phyloP scores from a whole-genome alignment of 106 monocot species.

The Platanthera zijinensis region DNA sequence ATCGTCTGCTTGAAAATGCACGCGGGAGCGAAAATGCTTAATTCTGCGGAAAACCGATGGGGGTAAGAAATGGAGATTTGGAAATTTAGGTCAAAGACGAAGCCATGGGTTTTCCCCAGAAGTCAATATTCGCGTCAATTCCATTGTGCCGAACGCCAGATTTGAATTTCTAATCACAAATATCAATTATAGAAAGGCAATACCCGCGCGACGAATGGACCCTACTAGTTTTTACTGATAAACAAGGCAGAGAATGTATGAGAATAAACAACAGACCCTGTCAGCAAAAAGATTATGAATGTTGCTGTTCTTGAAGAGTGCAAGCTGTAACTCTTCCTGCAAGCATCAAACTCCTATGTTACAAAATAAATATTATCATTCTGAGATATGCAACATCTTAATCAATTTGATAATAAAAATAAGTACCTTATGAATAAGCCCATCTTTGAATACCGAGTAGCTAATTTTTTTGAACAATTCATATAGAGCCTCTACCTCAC shows the following conservation, averaged over 20 bases:
- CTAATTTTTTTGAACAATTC: constrained; percentile 50
- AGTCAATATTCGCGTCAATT: too few relatives aligned
- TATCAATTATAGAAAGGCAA: too few relatives aligned
- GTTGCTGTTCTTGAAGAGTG: constrained; percentile 73
- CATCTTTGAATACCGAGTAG: constrained; percentile 36
- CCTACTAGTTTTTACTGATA: neutral
- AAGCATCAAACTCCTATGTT: constrained; percentile 1
- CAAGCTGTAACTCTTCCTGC: constrained; percentile 90
- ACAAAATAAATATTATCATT: neutral
- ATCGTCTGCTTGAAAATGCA: too few relatives aligned
- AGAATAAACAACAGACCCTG: constrained; percentile 35
- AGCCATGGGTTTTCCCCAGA: too few relatives aligned
- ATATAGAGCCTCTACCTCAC: constrained; percentile 46
- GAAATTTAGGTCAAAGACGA: too few relatives aligned
- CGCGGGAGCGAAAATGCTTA: too few relatives aligned
- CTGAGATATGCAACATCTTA: neutral
- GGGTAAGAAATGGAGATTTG: too few relatives aligned
- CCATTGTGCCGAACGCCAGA: too few relatives aligned
- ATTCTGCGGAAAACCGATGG: too few relatives aligned
- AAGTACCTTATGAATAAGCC: constrained; percentile 55
- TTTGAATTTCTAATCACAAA: too few relatives aligned
- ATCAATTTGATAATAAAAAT: neutral
- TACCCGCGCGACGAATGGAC: too few relatives aligned
- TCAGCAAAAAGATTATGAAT: constrained; percentile 74
- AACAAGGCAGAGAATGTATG: neutral